These are phyloP conservation scores for Leonotis leonurus DNA, from an alignment of 257 asterid species.

Conservation along the genomic window DNA sequence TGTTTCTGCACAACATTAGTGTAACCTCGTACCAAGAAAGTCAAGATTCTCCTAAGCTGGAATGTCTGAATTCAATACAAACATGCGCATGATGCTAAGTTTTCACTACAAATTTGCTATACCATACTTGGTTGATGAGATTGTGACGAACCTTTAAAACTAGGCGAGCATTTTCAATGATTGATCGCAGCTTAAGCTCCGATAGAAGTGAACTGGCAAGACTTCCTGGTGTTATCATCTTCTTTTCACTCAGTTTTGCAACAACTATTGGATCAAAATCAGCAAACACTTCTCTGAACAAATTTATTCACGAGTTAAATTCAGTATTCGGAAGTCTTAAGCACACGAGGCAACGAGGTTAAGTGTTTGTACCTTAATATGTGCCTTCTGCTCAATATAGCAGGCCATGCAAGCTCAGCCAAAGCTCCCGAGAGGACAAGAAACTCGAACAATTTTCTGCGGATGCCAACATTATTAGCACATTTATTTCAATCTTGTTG, in stretches of 20 bases:
- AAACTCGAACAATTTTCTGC: slow-evolving; percentile 36
- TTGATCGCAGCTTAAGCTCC: slow-evolving; percentile 32
- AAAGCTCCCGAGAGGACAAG: slow-evolving; percentile 30
- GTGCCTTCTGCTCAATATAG: slow-evolving; percentile 33
- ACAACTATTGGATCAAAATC: slow-evolving; percentile 36
- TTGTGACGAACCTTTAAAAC: slow-evolving; percentile 21
- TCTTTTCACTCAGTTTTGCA: slow-evolving; percentile 34
- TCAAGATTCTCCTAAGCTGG: not conserved
- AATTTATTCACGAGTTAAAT: not conserved
- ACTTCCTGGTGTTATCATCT: slow-evolving; percentile 32
- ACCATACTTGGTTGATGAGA: not conserved
- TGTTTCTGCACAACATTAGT: slow-evolving; percentile 17
- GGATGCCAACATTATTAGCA: not conserved
- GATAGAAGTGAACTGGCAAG: slow-evolving; percentile 27
- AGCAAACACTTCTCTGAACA: slow-evolving; percentile 32
- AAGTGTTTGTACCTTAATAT: slow-evolving; percentile 26
- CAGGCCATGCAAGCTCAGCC: slow-evolving; percentile 42
- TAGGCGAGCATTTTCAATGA: slow-evolving; percentile 41
- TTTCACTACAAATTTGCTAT: too few relatives aligned
- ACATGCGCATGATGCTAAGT: too few relatives aligned
- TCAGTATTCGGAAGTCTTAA: not conserved
- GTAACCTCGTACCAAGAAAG: not conserved
- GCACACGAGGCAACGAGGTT: not conserved
- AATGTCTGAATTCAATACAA: not conserved
- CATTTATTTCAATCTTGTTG: not conserved